Evolutionary conservation across 2,329 filamentous ascomycete species (phyloP), one percentile per base, ranked within the genome.

Genomic region (Xylariales sp.): DNA sequence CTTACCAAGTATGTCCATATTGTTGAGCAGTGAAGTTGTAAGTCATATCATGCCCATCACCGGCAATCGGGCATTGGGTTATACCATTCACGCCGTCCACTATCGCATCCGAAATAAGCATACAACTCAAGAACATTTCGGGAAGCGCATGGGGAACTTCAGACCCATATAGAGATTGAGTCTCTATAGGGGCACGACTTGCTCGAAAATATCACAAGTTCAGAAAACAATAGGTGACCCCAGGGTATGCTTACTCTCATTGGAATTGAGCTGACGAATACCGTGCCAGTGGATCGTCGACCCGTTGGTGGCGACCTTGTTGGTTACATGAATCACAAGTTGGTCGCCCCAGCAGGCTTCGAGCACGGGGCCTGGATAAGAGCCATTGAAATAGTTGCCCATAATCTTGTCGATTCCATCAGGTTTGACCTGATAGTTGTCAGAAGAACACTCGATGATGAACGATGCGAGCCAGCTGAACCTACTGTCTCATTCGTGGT

Each of bases 21-120:
- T 66, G 61, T 4, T 51, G 51, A 3, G 57, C 57, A 4, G 43
- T 52, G 43, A 58, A 66, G 11, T 49, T 57, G 49, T 68, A 66
- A 1, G 57, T 62, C 20, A 55, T 55, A n/a, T n/a, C n/a, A 5
- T 53, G 58, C 12, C 64, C 51, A 18, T 68, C 69, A 1, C 73
- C 71, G 11, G 72, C 62, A 40, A 78, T 73, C 3, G 76, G 75
- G 52, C 77, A 81, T 52, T 81, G 73, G 0, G 59, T 62, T 14
- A 61, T 46, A 20, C 57, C 58, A 20, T 56, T 56, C 18, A 60
- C 60, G 11, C 60, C 60, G 24, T 63, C 60, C 34, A 37, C 25
- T n/a, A n/a, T n/a, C n/a, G n/a, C n/a, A n/a, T n/a, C n/a, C n/a
- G n/a, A n/a, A n/a, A n/a, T n/a, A n/a, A n/a, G n/a, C n/a, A n/a